phyloP scores from a whole-genome alignment of 2,329 filamentous ascomycete genomes.

The Ilyonectria sp. region DNA sequence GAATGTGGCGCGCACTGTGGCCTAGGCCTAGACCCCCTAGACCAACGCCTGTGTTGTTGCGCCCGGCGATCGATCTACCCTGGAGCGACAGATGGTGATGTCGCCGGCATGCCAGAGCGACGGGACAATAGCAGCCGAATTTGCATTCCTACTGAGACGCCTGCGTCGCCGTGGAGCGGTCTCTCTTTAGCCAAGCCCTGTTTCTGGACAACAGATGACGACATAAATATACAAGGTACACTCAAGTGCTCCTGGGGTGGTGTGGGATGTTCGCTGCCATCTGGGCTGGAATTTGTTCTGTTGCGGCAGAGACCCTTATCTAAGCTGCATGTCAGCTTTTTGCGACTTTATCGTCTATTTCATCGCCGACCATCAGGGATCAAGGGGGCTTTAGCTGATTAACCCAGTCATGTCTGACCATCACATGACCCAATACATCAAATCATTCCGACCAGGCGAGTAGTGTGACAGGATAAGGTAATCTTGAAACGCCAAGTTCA shows the following conservation, averaged over 20 bases:
- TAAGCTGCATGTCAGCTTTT: background rate
- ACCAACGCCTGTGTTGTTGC: background rate
- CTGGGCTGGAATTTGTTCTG: conserved; percentile 8
- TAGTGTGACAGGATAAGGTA: no score
- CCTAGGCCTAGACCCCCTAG: background rate
- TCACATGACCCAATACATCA: no score
- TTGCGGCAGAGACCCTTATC: background rate
- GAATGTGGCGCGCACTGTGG: background rate
- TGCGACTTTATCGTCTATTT: background rate
- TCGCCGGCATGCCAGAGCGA: conserved; percentile 24
- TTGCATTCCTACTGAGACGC: background rate
- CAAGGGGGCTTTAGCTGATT: background rate
- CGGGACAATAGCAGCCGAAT: background rate
- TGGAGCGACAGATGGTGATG: background rate
- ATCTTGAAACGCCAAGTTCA: no score
- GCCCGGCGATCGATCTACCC: background rate
- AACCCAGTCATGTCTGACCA: background rate
- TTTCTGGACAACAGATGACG: conserved; percentile 18
- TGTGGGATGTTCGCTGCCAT: background rate
- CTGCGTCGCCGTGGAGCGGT: background rate
- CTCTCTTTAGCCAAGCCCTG: background rate
- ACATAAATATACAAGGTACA: background rate
- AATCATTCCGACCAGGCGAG: no score
- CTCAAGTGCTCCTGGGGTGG: background rate
- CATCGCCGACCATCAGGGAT: background rate